A percentile compares a stretch with the other conserved stretches of the same genome.
Evolutionary conservation across 257 asterid genomes (phyloP).

Genomic region (Solanum virginianum): DNA sequence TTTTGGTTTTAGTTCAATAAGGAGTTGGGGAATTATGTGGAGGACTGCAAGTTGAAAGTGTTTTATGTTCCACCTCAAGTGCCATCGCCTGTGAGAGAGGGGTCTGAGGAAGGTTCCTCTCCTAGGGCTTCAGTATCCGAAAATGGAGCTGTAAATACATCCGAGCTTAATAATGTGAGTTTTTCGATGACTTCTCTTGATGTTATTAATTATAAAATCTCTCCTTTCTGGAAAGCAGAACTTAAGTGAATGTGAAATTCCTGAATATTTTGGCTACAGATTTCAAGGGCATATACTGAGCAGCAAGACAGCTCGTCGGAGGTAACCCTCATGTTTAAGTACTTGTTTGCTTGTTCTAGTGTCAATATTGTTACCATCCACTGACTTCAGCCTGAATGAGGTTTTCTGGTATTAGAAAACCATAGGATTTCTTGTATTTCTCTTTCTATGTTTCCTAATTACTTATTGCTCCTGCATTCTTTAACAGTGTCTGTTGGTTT

Average conservation of each 20-base stretch:
- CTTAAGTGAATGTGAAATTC: background rate
- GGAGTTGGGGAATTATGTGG: conserved; percentile 78
- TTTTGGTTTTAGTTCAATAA: conserved; percentile 48
- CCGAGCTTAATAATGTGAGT: conserved; percentile 55
- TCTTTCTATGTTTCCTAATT: background rate
- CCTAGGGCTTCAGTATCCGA: conserved; percentile 85
- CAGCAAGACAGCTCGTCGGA: conserved; percentile 50
- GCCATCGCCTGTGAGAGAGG: conserved; percentile 88
- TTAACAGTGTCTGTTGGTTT: background rate
- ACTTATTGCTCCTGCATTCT: background rate
- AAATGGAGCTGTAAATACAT: conserved; percentile 29
- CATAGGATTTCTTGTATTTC: background rate
- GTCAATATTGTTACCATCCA: background rate
- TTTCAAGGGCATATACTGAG: conserved; percentile 39
- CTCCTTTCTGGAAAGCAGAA: background rate
- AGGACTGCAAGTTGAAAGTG: conserved; percentile 87
- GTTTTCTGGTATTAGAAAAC: background rate
- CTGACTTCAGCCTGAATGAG: background rate
- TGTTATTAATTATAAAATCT: background rate
- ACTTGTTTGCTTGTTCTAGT: background rate
- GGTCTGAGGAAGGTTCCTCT: conserved; percentile 92
- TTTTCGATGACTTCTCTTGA: background rate
- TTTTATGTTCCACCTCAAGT: conserved; percentile 55
- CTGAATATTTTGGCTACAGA: conserved; percentile 14
- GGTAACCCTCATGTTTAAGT: conserved; percentile 29